phyloP scores from a whole-genome alignment of 805 yeast species.

The Metschnikowia cubensis region DNA sequence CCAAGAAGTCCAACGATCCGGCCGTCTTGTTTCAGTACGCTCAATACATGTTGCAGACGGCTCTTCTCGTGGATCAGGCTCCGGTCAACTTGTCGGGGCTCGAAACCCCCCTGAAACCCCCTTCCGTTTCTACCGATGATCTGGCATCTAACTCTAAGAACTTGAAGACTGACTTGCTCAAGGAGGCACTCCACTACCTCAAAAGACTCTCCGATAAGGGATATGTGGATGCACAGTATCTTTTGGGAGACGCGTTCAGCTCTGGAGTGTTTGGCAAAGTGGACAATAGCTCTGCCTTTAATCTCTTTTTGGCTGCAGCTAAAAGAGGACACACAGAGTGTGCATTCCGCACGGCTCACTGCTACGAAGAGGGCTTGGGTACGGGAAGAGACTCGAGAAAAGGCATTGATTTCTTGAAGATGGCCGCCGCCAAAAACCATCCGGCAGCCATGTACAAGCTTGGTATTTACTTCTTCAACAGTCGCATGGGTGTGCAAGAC shows the following conservation, averaged over 20 bases:
- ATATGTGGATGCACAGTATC: conserved; percentile 84
- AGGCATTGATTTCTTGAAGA: conserved; percentile 75
- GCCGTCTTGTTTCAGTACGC: conserved; percentile 86
- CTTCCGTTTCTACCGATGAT: neutral
- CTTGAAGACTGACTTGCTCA: conserved; percentile 54
- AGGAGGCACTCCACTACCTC: conserved; percentile 72
- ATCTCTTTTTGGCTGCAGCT: conserved; percentile 81
- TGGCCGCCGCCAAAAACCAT: conserved; percentile 88
- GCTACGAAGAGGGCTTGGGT: conserved; percentile 93
- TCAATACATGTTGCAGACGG: conserved; percentile 83
- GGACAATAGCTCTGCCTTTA: conserved; percentile 73
- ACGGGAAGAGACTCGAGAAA: conserved; percentile 83
- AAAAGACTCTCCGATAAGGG: conserved; percentile 75
- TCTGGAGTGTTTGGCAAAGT: conserved; percentile 80
- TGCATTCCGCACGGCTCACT: conserved; percentile 85
- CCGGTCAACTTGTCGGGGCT: conserved; percentile 2
- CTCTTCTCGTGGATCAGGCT: conserved; percentile 36
- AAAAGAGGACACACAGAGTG: conserved; percentile 91
- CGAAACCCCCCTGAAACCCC: neutral
- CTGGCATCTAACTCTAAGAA: conserved; percentile 4
- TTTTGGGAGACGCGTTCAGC: conserved; percentile 84
- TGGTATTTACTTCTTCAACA: conserved; percentile 81
- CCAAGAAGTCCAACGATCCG: conserved; percentile 81
- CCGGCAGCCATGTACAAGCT: conserved; percentile 96
- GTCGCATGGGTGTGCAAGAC: conserved; percentile 74